Evolutionary conservation across 352 stramenopile species (phyloP), one percentile per base, ranked within the genome.

Genomic region (Phytophthora pisi): DNA sequence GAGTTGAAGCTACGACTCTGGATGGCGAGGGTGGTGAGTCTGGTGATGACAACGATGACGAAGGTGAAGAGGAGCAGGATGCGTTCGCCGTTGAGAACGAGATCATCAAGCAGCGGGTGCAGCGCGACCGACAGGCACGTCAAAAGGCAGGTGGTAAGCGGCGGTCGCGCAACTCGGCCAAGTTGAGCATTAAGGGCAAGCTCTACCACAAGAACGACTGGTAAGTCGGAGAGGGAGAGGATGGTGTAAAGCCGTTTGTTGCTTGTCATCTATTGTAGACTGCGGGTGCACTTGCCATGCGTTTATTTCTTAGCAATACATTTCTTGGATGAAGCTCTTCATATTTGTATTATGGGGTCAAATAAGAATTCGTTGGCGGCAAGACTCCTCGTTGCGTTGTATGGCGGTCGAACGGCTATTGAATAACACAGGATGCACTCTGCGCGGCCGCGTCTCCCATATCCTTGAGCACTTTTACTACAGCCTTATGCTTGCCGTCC

Each of bases 401-500:
- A 51, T 68, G 20, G 61, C 26, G 60, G 46, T 47, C 45, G 23
- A 23, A 54, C 18, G 26, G 61, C 72, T 88, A 95, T 80, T 93
- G 86, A 73, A 96, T 90, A 66, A 81, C 70, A 86, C 88, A 96
- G 52, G 86, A 93, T 58, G 88, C 85, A 57, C 88, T 94, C 75
- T 93, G 84, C 18, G 88, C 86, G 20, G 88, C 86, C 11, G 89
- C 88, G 63, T 98, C 93, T 26, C 93, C 93, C 80, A 97, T 95
- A 74, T 98, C 92, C 81, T 97, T 97, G 64, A 97, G 75, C 49
- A 93, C 88, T 76, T 97, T 97, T 62, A 96, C 81, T 26, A 97
- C 89, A 45, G 88, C 85, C 64, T 96, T 97, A 79, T 98, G 91
- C 57, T 98, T 97, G 61, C 91, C 90, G 56, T 93, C 90, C 77